Evolutionary conservation across 1,139 yeast genomes (phyloP), one percentile per base, ranked within the genome.

Genomic region (Pneumocystis wakefieldiae): DNA sequence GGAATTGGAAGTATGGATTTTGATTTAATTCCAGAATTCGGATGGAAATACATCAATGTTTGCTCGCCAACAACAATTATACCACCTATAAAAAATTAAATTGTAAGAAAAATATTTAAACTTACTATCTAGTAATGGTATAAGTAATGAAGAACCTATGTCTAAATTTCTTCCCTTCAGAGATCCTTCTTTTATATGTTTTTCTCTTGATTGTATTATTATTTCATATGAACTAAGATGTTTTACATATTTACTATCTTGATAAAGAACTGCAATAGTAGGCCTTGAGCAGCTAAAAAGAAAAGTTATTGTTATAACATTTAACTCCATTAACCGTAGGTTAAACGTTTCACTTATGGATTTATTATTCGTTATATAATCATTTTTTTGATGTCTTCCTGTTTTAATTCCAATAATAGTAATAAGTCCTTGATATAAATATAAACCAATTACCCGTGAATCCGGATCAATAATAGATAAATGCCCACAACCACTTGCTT

Each of bases 181-280:
- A 41, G 53, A 14, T 3, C 39, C 59, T 57, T 62, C 19, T 59
- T 59, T n/a, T 59, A 42, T 8, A 62, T 35, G 37, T 57, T 65
- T 19, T 58, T 32, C 14, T 60, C 63, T 57, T 55, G 64, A 64
- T 57, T 59, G 57, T 15, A 59, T 42, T 39, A 53, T 58, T 38
- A 68, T 59, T 48, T 67, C 68, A 64, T 68, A 68, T n/a, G 67
- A 62, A 57, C 64, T 66, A 57, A 68, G 65, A 59, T 67, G 70
- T 10, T 65, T 61, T 4, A 62, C 64, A 42, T 62, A 65, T 39
- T 59, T 59, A 19, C 67, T 63, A 59, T 68, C 70, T 19, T 66
- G 59, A 58, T 66, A 67, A 5, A 68, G 62, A 15, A 68, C 67
- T 6, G 69, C 70, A 28, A 67, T 62, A 7, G 68, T 64, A 8